Percentiles rank a stretch among this genome's conserved stretches.
phyloP scores from a whole-genome alignment of 1,284 basidiomycete genomes.

The Laetiporus sulphureus region DNA sequence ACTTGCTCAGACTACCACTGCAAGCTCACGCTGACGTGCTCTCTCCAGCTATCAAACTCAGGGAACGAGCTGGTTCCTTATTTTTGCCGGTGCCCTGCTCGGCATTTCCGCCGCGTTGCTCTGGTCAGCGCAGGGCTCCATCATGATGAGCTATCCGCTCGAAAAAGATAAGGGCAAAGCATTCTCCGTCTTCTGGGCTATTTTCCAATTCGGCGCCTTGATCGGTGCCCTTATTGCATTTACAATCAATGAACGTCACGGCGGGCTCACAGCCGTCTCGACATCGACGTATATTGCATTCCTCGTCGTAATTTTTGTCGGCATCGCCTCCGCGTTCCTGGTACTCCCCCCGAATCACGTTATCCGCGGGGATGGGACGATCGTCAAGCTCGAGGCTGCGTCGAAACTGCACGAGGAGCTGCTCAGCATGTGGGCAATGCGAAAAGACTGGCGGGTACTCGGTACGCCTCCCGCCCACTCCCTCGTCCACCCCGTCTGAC shows the following conservation, averaged over 20 bases:
- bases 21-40: not conserved
- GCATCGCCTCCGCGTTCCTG: conserved; percentile 30
- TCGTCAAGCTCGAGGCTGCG: conserved; percentile 30
- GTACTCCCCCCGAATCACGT: conserved; percentile 33
- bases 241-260: conserved; percentile 33
- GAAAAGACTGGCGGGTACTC: conserved; percentile 35
- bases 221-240: conserved; percentile 46
- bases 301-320: conserved; percentile 34
- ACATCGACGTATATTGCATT: conserved; percentile 37
- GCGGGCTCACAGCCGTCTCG: conserved; percentile 26
- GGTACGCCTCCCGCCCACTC: conserved; percentile 10
- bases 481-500: not conserved
- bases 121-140: conserved; percentile 50
- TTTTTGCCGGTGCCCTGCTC: conserved; percentile 49
- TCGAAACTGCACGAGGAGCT: conserved; percentile 30
- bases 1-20: too few relatives aligned
- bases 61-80: conserved; percentile 36
- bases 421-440: conserved; percentile 26
- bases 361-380: conserved; percentile 33
- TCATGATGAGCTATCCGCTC: conserved; percentile 52
- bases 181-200: conserved; percentile 46
- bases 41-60: conserved; percentile 28
- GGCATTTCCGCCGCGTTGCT: conserved; percentile 55
- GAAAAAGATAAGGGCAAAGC: conserved; percentile 48
- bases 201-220: conserved; percentile 47